A percentile compares a stretch with the other conserved stretches of the same genome.
These are phyloP conservation scores for Russula griseocarnosa DNA, from an alignment of 768 basidiomycete species.

Conservation along the genomic window DNA sequence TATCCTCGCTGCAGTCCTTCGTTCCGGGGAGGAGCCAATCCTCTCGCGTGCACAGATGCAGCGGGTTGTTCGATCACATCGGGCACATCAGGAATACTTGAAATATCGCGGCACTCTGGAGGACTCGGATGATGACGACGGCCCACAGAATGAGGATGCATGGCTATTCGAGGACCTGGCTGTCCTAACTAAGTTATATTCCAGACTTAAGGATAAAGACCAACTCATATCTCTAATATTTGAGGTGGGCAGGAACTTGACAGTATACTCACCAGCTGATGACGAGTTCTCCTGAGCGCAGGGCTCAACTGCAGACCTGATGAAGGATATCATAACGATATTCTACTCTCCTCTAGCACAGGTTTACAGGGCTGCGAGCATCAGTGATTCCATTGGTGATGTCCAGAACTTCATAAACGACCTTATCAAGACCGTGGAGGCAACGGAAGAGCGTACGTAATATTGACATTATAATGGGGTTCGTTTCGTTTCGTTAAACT, in stretches of 20 bases:
- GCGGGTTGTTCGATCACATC: slow-evolving; percentile 70
- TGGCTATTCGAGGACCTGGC: slow-evolving; percentile 94
- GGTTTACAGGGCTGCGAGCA: slow-evolving; percentile 96
- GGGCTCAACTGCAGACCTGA: slow-evolving; percentile 90
- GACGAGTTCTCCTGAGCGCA: slow-evolving; percentile 34
- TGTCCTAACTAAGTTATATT: slow-evolving; percentile 73
- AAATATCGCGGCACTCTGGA: slow-evolving; percentile 52
- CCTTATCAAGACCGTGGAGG: slow-evolving; percentile 90
- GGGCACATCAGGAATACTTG: slow-evolving; percentile 75
- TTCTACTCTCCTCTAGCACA: slow-evolving; percentile 96
- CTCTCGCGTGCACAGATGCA: slow-evolving; percentile 76
- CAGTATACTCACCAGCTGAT: neutral
- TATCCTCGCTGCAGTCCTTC: slow-evolving; percentile 73
- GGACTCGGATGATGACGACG: slow-evolving; percentile 92
- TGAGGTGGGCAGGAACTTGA: slow-evolving; percentile 55
- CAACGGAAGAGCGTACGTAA: slow-evolving; percentile 78
- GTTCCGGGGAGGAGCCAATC: slow-evolving; percentile 69
- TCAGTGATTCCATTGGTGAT: slow-evolving; percentile 88
- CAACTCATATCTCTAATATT: slow-evolving; percentile 91
- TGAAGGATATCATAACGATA: slow-evolving; percentile 98
- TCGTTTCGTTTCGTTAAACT: neutral
- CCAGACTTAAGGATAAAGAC: slow-evolving; percentile 80
- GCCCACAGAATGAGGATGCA: slow-evolving; percentile 89
- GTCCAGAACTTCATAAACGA: slow-evolving; percentile 93
- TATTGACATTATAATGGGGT: neutral